A percentile compares a stretch with the other conserved stretches of the same genome.
Evolutionary conservation across 257 asterid species (phyloP).

Genomic region (Fraxinus americana): DNA sequence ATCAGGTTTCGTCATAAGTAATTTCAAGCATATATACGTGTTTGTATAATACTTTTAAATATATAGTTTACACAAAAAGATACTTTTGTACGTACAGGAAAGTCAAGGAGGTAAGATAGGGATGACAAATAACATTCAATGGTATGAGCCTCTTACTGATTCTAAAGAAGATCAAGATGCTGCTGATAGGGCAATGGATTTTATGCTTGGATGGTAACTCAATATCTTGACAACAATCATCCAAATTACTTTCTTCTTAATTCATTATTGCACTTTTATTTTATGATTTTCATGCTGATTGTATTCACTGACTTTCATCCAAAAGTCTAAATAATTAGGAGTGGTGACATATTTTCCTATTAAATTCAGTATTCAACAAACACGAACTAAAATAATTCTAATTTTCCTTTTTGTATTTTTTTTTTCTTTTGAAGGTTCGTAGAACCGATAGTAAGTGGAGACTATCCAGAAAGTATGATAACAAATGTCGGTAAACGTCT

Average conservation of each 20-base stretch:
- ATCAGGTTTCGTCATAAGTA: neutral
- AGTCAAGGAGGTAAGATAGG: conserved; percentile 19
- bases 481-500: conserved; percentile 11
- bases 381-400: neutral
- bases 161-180: conserved; percentile 11
- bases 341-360: neutral
- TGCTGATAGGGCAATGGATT: conserved; percentile 12
- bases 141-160: conserved; percentile 12
- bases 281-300: neutral
- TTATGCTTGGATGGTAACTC: conserved; percentile 20
- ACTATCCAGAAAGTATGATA: conserved; percentile 21
- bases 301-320: neutral
- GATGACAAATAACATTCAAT: neutral
- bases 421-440: neutral
- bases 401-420: neutral
- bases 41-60: no score
- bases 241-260: neutral
- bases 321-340: neutral
- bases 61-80: no score
- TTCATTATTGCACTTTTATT: neutral
- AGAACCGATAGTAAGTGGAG: conserved; percentile 11
- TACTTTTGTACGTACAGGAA: neutral
- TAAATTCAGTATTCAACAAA: neutral
- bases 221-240: neutral
- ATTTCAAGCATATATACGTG: no score